Evolutionary conservation across 2,329 filamentous ascomycete genomes (phyloP), one percentile per base, ranked within the genome.

Genomic region (Microsporum ferrugineum): DNA sequence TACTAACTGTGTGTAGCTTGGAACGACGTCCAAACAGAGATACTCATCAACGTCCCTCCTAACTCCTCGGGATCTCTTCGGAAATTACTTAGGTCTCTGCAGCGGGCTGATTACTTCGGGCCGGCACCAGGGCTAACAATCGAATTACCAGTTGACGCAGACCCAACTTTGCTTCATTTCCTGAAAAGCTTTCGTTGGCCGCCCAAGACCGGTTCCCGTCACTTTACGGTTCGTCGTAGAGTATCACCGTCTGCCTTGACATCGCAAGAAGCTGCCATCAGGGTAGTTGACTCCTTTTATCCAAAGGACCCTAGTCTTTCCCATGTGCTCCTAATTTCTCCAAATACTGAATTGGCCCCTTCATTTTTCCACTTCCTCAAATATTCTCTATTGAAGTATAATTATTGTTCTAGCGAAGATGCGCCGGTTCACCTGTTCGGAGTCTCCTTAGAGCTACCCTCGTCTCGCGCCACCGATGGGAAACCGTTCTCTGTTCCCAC

Each of bases 271-370:
- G 86, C 87, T 61, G 85, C 89, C 0, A 78, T 87, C 14, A 84
- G 87, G 29, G 88, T 92, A 62, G 76, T 96, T 3, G 91, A 97
- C 75, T 88, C 89, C 0, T 96, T 95, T 72, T 97, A 91, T 80
- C 91, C 94, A 1, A 75, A 78, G 2, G 78, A 84, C 62, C 78
- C 84, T 3, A 71, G 73, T 1, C 74, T 83, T 59, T 86, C 86
- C 7, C 90, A 96, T 71, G 83, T 96, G 1, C 79, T 99, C n/a
- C 75, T 96, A 1, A 81, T 99, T 4, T 91, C 90, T 3, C 84
- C 91, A 0, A 85, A 95, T 66, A 82, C 82, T 0, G 88, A 97
- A 71, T 75, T 97, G 0, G 88, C 89, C 0, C 84, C 86, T 1
- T 82, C 88, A 1, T 97, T 90, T 71, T 92, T 88, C 64, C 89